phyloP scores from a whole-genome alignment of 495 filamentous ascomycete genomes.

The Daldinia bambusicola region DNA sequence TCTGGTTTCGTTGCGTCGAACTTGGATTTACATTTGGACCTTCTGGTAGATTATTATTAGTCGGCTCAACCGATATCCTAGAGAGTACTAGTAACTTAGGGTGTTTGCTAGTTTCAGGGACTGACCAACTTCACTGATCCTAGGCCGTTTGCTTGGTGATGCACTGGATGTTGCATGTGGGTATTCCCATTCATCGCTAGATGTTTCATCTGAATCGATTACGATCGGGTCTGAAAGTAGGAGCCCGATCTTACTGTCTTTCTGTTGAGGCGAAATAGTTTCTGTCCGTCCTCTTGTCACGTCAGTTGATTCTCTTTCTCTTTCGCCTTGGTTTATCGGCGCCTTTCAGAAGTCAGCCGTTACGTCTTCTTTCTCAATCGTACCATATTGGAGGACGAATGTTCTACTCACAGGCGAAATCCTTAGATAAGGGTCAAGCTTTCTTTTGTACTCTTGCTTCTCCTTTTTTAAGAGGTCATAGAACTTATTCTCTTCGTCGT shows the following conservation, averaged over 20 bases:
- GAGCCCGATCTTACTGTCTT: background rate
- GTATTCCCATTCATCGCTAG: background rate
- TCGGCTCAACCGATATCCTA: background rate
- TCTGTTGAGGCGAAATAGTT: background rate
- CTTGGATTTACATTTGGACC: background rate
- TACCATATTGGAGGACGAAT: background rate
- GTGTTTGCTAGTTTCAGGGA: background rate
- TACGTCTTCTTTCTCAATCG: background rate
- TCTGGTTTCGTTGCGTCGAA: background rate
- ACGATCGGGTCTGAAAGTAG: background rate
- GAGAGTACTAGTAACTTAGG: background rate
- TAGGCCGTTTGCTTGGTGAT: constrained; percentile 2
- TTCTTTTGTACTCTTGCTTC: background rate
- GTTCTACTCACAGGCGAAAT: background rate
- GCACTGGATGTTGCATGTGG: too few relatives aligned
- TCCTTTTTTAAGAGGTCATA: background rate
- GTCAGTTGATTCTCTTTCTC: background rate
- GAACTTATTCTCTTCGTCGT: background rate
- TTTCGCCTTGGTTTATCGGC: background rate
- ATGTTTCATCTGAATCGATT: background rate
- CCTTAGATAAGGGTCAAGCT: background rate
- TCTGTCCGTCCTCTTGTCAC: background rate
- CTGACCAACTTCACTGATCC: background rate
- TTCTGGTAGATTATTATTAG: constrained; percentile 3
- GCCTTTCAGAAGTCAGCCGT: background rate